Evolutionary conservation across 106 monocot species (phyloP).

Genomic region (Dioscorea dumetorum): DNA sequence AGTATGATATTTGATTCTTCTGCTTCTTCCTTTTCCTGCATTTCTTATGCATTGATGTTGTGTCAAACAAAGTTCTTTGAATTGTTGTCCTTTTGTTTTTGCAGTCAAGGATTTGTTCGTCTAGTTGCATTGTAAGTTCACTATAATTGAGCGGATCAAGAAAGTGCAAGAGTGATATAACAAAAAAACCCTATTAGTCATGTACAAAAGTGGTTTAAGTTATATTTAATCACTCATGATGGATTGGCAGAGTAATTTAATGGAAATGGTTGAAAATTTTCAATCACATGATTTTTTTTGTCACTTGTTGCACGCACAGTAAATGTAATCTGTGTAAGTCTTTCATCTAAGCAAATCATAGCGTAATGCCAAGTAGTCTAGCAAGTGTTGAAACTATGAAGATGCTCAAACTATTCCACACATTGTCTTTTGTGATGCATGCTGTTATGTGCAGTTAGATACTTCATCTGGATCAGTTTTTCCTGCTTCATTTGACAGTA

Average conservation of each 20-base stretch:
- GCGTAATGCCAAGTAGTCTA: not conserved
- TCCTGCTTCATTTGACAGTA: constrained; percentile 66
- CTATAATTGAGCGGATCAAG: too few species aligned
- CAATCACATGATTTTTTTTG: not conserved
- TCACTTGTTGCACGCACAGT: not conserved
- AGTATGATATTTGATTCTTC: not conserved
- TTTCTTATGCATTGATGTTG: not conserved
- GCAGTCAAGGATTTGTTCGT: too few species aligned
- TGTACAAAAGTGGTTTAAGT: too few species aligned
- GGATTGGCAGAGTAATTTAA: too few species aligned
- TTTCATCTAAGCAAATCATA: not conserved
- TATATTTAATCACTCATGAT: too few species aligned
- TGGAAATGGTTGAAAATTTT: too few species aligned
- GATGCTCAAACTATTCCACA: not conserved
- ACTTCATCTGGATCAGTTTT: constrained; percentile 55
- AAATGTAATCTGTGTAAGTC: not conserved
- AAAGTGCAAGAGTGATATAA: too few species aligned
- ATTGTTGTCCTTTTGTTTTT: too few species aligned
- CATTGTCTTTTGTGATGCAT: not conserved
- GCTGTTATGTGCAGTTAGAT: constrained; percentile 38
- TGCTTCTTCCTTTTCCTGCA: not conserved
- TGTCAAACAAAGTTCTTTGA: too few species aligned
- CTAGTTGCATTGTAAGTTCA: too few species aligned
- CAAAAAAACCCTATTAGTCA: too few species aligned
- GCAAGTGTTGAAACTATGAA: not conserved